phyloP scores from a whole-genome alignment of 2,329 filamentous ascomycete species.

The Proliferodiscus dingleyae region DNA sequence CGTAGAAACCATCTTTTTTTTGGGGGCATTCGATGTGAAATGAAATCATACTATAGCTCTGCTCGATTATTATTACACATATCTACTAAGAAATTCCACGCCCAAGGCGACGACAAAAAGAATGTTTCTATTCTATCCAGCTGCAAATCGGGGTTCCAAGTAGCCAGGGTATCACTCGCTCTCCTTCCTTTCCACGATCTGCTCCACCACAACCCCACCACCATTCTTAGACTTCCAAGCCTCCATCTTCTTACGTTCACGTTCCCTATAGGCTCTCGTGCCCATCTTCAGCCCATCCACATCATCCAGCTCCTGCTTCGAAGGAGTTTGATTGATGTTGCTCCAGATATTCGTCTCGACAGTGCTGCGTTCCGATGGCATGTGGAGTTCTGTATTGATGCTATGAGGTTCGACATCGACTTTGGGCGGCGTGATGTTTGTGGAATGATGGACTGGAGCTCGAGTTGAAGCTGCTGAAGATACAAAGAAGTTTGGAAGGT shows the following conservation, averaged over 20 bases:
- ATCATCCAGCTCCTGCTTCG: not conserved
- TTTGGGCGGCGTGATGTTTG: not conserved
- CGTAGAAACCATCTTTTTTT: too few relatives aligned
- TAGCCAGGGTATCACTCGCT: too few relatives aligned
- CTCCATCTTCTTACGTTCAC: conserved; percentile 10
- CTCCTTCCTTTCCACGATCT: conserved; percentile 10
- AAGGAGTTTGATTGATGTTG: not conserved
- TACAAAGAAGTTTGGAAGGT: conserved; percentile 17
- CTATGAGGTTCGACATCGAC: conserved; percentile 8
- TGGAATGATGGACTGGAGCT: not conserved
- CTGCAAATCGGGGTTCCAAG: too few relatives aligned
- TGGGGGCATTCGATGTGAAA: too few relatives aligned
- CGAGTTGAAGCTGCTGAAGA: conserved; percentile 8
- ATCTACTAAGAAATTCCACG: too few relatives aligned
- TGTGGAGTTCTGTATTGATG: not conserved
- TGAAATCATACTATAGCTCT: too few relatives aligned
- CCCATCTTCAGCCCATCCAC: conserved; percentile 18
- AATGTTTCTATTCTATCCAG: too few relatives aligned
- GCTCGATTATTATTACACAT: too few relatives aligned
- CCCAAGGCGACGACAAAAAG: too few relatives aligned
- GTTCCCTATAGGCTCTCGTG: conserved; percentile 22
- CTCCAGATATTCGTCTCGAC: conserved; percentile 7
- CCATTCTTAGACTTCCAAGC: not conserved
- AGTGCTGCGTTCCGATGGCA: not conserved
- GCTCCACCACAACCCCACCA: conserved; percentile 8